Conservation (phyloP, 2,329 filamentous ascomycete genomes). For the Hansfordia pulvinata region DNA sequence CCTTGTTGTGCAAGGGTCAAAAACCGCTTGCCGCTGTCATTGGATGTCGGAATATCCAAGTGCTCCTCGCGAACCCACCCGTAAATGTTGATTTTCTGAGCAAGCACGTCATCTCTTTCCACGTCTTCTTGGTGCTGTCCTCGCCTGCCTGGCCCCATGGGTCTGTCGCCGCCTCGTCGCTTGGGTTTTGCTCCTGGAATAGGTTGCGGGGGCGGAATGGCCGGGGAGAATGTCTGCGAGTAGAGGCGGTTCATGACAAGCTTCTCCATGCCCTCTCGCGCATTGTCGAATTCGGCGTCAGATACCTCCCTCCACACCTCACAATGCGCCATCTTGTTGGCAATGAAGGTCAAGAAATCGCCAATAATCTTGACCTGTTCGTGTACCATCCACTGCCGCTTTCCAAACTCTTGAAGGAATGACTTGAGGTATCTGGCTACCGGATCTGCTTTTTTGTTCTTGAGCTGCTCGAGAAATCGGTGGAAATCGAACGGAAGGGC, state of each 20-base stretch:
- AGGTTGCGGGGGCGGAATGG: slow-evolving; percentile 70
- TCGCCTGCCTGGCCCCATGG: slow-evolving; percentile 67
- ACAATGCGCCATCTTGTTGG: slow-evolving; percentile 94
- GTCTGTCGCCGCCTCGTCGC: slow-evolving; percentile 53
- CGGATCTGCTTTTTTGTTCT: slow-evolving; percentile 94
- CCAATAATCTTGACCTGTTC: slow-evolving; percentile 98
- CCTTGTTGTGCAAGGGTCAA: slow-evolving; percentile 80
- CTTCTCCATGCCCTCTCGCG: slow-evolving; percentile 97
- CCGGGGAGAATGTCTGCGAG: slow-evolving; percentile 88
- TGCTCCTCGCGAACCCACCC: slow-evolving; percentile 89
- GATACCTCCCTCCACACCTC: slow-evolving; percentile 95
- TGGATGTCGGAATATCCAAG: slow-evolving; percentile 77
- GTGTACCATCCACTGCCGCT: slow-evolving; percentile 98
- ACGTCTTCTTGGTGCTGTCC: slow-evolving; percentile 98
- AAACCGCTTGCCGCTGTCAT: slow-evolving; percentile 78
- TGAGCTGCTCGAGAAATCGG: slow-evolving; percentile 86
- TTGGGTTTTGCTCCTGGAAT: slow-evolving; percentile 55
- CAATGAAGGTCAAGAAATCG: slow-evolving; percentile 92
- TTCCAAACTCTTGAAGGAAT: slow-evolving; percentile 87
- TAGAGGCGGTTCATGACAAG: slow-evolving; percentile 97
- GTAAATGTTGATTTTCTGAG: slow-evolving; percentile 95
- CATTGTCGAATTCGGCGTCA: slow-evolving; percentile 96
- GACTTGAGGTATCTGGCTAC: slow-evolving; percentile 92
- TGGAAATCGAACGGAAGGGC: slow-evolving; percentile 93
- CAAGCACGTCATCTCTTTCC: slow-evolving; percentile 86